A percentile compares a stretch with the other conserved stretches of the same genome.
Evolutionary conservation across 2,329 filamentous ascomycete species (phyloP).

Genomic region (Calonectria pseudoreteaudii): DNA sequence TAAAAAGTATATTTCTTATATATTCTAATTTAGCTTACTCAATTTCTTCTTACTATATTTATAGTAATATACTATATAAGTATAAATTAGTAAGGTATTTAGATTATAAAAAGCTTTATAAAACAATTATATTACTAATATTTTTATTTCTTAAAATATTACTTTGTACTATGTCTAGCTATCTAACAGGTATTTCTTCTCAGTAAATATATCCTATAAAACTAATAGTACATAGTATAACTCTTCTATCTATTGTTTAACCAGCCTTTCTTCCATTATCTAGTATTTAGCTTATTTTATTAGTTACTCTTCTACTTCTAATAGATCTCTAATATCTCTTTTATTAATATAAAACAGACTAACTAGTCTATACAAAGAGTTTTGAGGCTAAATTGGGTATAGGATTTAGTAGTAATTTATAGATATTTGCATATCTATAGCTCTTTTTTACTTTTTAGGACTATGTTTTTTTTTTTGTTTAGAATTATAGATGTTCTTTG

Average conservation of each 20-base stretch:
- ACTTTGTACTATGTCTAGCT: background rate
- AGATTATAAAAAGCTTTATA: conserved; percentile 8
- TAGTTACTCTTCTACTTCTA: no score
- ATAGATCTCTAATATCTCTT: background rate
- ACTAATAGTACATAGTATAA: background rate
- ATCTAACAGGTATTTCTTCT: background rate
- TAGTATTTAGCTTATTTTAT: no score
- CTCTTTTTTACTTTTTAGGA: background rate
- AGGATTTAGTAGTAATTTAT: background rate
- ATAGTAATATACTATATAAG: background rate
- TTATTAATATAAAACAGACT: background rate
- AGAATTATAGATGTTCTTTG: background rate
- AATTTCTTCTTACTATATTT: background rate
- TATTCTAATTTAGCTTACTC: background rate
- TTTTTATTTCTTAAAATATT: background rate
- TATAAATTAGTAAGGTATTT: background rate
- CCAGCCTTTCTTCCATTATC: background rate
- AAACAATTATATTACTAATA: background rate
- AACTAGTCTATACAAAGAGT: background rate
- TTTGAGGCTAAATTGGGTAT: background rate
- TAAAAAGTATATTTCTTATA: background rate
- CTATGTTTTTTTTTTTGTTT: background rate
- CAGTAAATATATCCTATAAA: background rate
- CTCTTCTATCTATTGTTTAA: background rate
- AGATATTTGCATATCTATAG: background rate